phyloP scores from a whole-genome alignment of 2,329 filamentous ascomycete genomes.

The Botrytis elliptica region DNA sequence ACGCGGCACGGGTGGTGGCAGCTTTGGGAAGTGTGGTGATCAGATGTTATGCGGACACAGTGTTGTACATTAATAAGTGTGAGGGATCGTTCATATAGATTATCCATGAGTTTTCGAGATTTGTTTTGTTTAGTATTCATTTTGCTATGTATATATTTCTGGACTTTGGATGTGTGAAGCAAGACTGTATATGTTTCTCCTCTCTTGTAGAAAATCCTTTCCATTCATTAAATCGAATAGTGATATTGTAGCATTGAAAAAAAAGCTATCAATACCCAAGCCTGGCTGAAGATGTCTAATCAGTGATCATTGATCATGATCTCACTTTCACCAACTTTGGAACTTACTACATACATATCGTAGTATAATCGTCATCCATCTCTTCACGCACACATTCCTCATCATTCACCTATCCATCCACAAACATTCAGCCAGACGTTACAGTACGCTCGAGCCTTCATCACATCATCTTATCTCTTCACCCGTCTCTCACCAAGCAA shows the following conservation, averaged over 20 bases:
- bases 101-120: background rate
- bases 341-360: background rate
- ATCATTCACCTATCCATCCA: background rate
- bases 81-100: background rate
- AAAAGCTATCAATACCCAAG: background rate
- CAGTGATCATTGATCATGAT: background rate
- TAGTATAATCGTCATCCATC: background rate
- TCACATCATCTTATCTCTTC: background rate
- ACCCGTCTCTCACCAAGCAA: background rate
- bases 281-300: background rate
- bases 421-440: conserved; percentile 2
- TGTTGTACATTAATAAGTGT: background rate
- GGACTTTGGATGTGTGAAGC: too few relatives aligned
- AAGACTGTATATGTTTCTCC: background rate
- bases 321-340: background rate
- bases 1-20: background rate
- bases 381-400: background rate
- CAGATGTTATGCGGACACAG: background rate
- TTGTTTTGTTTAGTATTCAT: background rate
- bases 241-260: too few relatives aligned
- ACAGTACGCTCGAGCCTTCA: conserved; percentile 5
- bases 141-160: background rate
- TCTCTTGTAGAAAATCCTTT: background rate
- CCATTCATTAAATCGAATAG: background rate
- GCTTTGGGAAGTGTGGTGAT: conserved; percentile 8